These are phyloP conservation scores for Lactifluus subvellereus DNA, from an alignment of 768 basidiomycete genomes.

Conservation along the genomic window DNA sequence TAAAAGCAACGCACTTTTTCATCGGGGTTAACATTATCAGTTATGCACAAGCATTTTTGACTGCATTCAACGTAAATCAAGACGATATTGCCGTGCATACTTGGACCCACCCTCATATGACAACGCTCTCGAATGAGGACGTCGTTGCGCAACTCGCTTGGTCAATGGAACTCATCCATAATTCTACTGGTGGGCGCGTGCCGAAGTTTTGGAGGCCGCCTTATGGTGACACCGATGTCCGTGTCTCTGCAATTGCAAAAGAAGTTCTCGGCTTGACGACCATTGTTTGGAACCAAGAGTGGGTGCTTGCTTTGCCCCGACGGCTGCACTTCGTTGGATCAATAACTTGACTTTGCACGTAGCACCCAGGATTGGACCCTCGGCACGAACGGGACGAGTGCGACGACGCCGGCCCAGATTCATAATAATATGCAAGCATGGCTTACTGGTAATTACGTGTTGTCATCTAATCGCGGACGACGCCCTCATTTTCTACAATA, in stretches of 20 bases:
- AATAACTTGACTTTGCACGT: neutral
- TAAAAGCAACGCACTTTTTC: slow-evolving; percentile 82
- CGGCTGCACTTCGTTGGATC: neutral
- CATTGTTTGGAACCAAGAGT: slow-evolving; percentile 41
- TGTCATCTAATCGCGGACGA: neutral
- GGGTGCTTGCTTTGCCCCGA: slow-evolving; percentile 9
- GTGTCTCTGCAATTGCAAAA: slow-evolving; percentile 43
- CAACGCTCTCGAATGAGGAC: slow-evolving; percentile 40
- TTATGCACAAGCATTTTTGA: slow-evolving; percentile 50
- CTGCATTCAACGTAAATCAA: slow-evolving; percentile 39
- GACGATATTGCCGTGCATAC: slow-evolving; percentile 40
- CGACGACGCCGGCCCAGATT: slow-evolving; percentile 38
- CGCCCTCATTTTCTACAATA: slow-evolving; percentile 15
- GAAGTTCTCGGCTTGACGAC: slow-evolving; percentile 42
- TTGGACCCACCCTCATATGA: slow-evolving; percentile 47
- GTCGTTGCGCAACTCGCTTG: slow-evolving; percentile 46
- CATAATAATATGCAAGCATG: slow-evolving; percentile 14
- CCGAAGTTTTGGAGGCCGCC: slow-evolving; percentile 40
- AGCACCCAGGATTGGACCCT: slow-evolving; percentile 83
- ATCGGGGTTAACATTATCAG: slow-evolving; percentile 73
- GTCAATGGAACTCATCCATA: slow-evolving; percentile 49
- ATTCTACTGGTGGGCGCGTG: slow-evolving; percentile 40
- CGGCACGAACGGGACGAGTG: slow-evolving; percentile 32
- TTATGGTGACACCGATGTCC: slow-evolving; percentile 38
- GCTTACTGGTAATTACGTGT: slow-evolving; percentile 7